Conservation (phyloP, 2,329 filamentous ascomycete species). For the Colletotrichum plurivorum region DNA sequence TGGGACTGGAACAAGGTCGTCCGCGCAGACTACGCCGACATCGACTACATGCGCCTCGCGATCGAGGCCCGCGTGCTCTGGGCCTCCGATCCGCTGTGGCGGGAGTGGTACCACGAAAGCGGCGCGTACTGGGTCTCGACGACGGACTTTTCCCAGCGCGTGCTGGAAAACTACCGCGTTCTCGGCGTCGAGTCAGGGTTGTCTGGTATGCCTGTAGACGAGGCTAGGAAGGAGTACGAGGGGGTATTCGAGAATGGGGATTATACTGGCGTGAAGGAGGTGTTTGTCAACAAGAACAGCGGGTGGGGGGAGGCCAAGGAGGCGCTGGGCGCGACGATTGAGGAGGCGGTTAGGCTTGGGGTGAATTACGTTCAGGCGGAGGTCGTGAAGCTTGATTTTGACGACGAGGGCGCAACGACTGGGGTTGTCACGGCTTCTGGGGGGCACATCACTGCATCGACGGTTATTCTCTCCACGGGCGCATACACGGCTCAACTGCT, state of each 20-base stretch:
- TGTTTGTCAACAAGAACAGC: slow-evolving; percentile 67
- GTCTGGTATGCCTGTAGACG: slow-evolving; percentile 59
- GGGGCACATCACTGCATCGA: slow-evolving; percentile 60
- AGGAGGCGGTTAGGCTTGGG: slow-evolving; percentile 61
- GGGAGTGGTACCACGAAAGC: slow-evolving; percentile 48
- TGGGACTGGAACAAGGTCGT: slow-evolving; percentile 56
- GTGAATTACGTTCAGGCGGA: slow-evolving; percentile 66
- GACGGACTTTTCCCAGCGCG: slow-evolving; percentile 48
- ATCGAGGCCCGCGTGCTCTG: slow-evolving; percentile 49
- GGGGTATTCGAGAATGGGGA: slow-evolving; percentile 68
- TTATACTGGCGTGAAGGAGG: slow-evolving; percentile 65
- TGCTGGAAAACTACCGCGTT: slow-evolving; percentile 50
- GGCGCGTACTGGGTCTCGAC: slow-evolving; percentile 57
- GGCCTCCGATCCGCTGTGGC: slow-evolving; percentile 47
- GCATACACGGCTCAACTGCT: slow-evolving; percentile 65
- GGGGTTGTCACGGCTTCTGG: slow-evolving; percentile 66
- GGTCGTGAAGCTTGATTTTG: slow-evolving; percentile 57
- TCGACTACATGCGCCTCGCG: slow-evolving; percentile 48
- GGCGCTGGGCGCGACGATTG: slow-evolving; percentile 62
- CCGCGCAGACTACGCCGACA: slow-evolving; percentile 52
- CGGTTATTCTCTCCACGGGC: slow-evolving; percentile 63
- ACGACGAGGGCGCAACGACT: slow-evolving; percentile 53
- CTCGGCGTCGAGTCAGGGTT: slow-evolving; percentile 50
- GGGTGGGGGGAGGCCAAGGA: slow-evolving; percentile 71
- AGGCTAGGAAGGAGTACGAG: slow-evolving; percentile 63